Conservation (phyloP, 768 basidiomycete species). For the Amanita polypyramis region DNA sequence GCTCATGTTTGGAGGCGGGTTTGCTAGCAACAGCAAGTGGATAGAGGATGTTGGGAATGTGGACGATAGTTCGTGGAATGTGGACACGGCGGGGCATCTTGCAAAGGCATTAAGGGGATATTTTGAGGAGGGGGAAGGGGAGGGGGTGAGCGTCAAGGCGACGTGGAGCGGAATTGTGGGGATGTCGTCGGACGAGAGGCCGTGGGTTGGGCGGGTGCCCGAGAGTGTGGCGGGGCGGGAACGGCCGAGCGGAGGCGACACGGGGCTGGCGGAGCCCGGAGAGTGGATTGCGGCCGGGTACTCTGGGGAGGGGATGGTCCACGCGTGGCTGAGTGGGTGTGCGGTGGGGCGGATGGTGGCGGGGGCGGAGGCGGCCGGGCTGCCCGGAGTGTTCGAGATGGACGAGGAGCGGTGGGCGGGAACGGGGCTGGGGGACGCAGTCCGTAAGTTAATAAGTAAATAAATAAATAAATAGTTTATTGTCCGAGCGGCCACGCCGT, state of each 20-base stretch:
- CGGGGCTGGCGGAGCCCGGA: constrained; percentile 28
- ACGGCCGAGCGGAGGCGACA: constrained; percentile 6
- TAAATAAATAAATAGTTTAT: constrained; percentile 22
- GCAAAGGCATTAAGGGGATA: constrained; percentile 35
- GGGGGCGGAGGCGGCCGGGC: constrained; percentile 23
- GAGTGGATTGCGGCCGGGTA: constrained; percentile 71
- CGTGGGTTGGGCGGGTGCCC: constrained; percentile 66
- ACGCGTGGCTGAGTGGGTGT: constrained; percentile 54
- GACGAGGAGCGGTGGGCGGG: constrained; percentile 38
- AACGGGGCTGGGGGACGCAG: constrained; percentile 28
- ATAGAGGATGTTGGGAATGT: constrained; percentile 26
- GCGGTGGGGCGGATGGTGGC: constrained; percentile 54
- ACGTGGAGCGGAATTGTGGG: constrained; percentile 59
- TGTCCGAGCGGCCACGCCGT: constrained; percentile 22
- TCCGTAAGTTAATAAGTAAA: too few species aligned
- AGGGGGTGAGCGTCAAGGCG: constrained; percentile 41
- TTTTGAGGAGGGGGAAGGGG: constrained; percentile 29
- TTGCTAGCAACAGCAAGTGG: constrained; percentile 21
- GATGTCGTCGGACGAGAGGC: constrained; percentile 46
- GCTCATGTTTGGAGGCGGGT: constrained; percentile 63
- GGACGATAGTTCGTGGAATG: constrained; percentile 25
- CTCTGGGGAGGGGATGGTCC: constrained; percentile 65
- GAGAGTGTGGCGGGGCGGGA: constrained; percentile 31
- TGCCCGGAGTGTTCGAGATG: constrained; percentile 40
- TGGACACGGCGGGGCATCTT: constrained; percentile 20